Evolutionary conservation across 2,329 filamentous ascomycete genomes (phyloP).

Genomic region (Plenodomus lindquistii): DNA sequence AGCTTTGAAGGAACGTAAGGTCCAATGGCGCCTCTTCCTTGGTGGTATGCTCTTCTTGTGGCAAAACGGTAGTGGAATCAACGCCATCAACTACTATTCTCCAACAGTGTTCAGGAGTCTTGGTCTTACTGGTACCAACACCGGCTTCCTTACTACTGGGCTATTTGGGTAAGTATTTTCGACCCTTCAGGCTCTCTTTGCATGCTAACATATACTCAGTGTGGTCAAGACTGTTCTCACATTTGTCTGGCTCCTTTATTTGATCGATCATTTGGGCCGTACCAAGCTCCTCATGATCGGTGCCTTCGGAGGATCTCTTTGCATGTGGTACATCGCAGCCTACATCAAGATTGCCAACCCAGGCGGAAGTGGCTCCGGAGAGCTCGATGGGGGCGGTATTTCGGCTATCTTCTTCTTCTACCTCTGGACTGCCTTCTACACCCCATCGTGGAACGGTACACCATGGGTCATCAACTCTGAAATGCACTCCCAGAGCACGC

Average conservation of each 20-base stretch:
- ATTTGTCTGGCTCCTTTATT: constrained; percentile 68
- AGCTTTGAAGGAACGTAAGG: constrained; percentile 48
- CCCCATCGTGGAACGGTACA: constrained; percentile 70
- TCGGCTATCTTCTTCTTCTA: constrained; percentile 73
- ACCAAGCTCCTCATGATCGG: constrained; percentile 68
- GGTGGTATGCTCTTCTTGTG: constrained; percentile 77
- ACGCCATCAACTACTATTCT: constrained; percentile 75
- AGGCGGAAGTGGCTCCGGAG: constrained; percentile 30
- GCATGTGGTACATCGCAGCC: constrained; percentile 67
- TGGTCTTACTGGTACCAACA: constrained; percentile 64
- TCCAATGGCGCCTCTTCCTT: constrained; percentile 73
- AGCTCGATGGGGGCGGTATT: constrained; percentile 55
- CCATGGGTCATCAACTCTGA: constrained; percentile 76
- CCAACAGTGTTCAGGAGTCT: constrained; percentile 70
- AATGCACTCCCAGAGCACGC: constrained; percentile 73
- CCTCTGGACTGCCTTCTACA: constrained; percentile 74
- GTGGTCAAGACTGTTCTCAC: constrained; percentile 65
- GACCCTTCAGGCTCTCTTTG: too few species aligned
- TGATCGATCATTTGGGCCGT: constrained; percentile 68
- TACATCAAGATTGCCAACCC: constrained; percentile 61
- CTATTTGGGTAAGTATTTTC: too few species aligned
- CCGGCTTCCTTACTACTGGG: constrained; percentile 67
- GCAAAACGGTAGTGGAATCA: constrained; percentile 78
- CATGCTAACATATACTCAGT: too few species aligned
- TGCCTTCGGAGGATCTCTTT: constrained; percentile 61